These are phyloP conservation scores for Leucosporidium scottii DNA, from an alignment of 768 basidiomycete species.

Conservation along the genomic window DNA sequence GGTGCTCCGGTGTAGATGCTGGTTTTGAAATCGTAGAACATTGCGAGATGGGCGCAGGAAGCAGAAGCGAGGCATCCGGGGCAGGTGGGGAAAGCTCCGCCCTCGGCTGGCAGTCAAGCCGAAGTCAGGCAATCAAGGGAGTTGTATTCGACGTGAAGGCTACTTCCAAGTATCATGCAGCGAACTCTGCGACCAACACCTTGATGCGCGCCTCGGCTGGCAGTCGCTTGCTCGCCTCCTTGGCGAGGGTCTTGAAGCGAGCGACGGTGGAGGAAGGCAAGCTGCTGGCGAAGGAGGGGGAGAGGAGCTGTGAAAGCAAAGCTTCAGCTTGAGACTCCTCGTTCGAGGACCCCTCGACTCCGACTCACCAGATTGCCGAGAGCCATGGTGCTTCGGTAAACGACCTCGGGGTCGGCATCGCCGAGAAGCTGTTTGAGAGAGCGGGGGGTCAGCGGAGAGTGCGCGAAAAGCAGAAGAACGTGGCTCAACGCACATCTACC, in stretches of 20 bases:
- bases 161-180: not conserved
- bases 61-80: not conserved
- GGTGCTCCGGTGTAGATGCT: conserved; percentile 15
- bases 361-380: conserved; percentile 43
- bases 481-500: conserved; percentile 23
- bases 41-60: not conserved
- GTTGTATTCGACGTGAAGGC: not conserved
- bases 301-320: conserved; percentile 11
- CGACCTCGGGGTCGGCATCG: conserved; percentile 38
- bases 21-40: conserved; percentile 19
- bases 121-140: not conserved
- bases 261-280: conserved; percentile 6
- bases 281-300: conserved; percentile 20
- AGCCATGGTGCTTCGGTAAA: conserved; percentile 41
- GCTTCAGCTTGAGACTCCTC: no score
- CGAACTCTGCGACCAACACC: conserved; percentile 15
- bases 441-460: not conserved
- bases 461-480: not conserved
- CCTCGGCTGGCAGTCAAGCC: not conserved
- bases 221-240: conserved; percentile 14
- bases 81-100: not conserved
- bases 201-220: conserved; percentile 16
- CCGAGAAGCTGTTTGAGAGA: conserved; percentile 12
- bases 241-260: conserved; percentile 25
- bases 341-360: not conserved